Conservation (phyloP, 441 rosid species). For the Bruguiera hainesii region DNA sequence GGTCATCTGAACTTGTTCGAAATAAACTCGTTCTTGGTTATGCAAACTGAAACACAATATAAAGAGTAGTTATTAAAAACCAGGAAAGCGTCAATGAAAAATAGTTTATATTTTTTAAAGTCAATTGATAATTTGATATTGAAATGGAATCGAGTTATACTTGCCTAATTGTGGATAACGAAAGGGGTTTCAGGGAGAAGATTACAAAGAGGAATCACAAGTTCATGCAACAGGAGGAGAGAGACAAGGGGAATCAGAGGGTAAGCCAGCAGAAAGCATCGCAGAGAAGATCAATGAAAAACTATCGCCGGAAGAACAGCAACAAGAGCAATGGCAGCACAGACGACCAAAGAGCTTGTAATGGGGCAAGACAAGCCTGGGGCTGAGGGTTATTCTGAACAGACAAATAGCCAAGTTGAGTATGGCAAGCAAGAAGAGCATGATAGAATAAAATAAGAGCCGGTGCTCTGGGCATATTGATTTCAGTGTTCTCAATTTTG, state of each 20-base stretch:
- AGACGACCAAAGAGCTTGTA: slow-evolving; percentile 48
- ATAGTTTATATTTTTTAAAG: too few relatives aligned
- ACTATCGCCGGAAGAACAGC: background rate
- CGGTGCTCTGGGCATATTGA: too few relatives aligned
- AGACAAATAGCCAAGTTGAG: slow-evolving; percentile 1
- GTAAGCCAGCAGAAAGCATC: background rate
- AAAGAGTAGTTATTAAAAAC: too few relatives aligned
- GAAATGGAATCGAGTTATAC: too few relatives aligned
- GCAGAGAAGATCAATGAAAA: slow-evolving; percentile 2
- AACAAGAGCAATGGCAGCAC: slow-evolving; percentile 28
- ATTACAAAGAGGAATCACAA: slow-evolving; percentile 22
- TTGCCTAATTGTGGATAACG: slow-evolving; percentile 18
- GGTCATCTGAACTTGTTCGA: too few relatives aligned
- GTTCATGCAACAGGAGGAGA: slow-evolving; percentile 19
- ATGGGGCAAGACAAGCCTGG: slow-evolving; percentile 36
- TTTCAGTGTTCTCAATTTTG: background rate
- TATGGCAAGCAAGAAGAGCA: background rate
- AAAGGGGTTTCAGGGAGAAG: slow-evolving; percentile 26
- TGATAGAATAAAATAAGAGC: background rate
- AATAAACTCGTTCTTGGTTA: too few relatives aligned
- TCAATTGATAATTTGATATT: too few relatives aligned
- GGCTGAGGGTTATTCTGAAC: slow-evolving; percentile 2
- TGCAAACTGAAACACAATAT: too few relatives aligned
- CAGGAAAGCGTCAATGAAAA: too few relatives aligned
- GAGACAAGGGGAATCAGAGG: slow-evolving; percentile 14